Evolutionary conservation across 1,284 basidiomycete genomes (phyloP).

Genomic region (Apiotrichum mycotoxinovorans): DNA sequence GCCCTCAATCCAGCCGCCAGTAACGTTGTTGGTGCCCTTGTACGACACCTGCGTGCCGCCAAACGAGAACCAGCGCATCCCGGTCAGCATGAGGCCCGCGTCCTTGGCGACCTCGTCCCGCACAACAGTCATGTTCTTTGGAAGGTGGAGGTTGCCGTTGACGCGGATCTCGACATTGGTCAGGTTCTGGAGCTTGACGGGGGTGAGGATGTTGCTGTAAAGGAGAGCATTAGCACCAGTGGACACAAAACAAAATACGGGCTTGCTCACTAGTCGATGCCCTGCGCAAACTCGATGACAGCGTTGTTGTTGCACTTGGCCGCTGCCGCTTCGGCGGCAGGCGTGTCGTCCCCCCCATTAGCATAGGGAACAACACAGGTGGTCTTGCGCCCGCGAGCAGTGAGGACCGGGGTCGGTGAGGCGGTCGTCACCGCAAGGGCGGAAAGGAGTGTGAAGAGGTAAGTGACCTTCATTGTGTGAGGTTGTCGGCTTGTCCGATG

Average conservation of each 20-base stretch:
- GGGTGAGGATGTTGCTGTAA: conserved; percentile 24
- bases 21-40: conserved; percentile 25
- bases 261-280: conserved; percentile 46
- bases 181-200: conserved; percentile 22
- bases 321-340: conserved; percentile 50
- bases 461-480: conserved; percentile 4
- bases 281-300: conserved; percentile 49
- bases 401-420: background rate
- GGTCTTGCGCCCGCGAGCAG: background rate
- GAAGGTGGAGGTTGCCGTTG: conserved; percentile 55
- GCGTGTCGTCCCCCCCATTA: conserved; percentile 50
- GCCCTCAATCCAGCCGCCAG: conserved; percentile 31
- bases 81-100: background rate
- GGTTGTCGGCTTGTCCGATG: background rate
- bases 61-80: conserved; percentile 24
- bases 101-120: conserved; percentile 27
- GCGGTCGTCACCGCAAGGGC: background rate
- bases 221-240: too few species aligned
- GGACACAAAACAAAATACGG: background rate
- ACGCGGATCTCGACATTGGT: conserved; percentile 53
- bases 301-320: conserved; percentile 49
- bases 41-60: conserved; percentile 23
- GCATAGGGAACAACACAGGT: background rate
- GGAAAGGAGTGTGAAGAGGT: conserved; percentile 1
- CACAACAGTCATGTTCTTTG: conserved; percentile 51